Conservation (phyloP, 306 rosid species). For the Lathyrus sativus region DNA sequence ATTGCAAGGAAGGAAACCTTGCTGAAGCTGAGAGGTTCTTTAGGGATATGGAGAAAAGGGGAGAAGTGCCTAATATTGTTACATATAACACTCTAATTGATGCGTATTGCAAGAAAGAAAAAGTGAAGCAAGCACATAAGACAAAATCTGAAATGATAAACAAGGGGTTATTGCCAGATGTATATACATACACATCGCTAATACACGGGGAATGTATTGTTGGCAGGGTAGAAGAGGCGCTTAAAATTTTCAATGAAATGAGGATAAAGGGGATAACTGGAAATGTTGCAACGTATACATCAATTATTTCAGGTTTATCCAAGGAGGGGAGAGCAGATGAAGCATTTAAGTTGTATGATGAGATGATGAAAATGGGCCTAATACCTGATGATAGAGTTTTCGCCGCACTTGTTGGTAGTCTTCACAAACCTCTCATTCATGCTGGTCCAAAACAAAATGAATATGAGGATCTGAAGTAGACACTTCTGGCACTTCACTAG, state of each 20-base stretch:
- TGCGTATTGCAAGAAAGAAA: constrained; percentile 66
- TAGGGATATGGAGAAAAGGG: constrained; percentile 61
- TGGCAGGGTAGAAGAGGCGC: constrained; percentile 66
- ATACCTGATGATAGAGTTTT: constrained; percentile 77
- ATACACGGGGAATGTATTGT: constrained; percentile 71
- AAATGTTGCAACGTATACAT: constrained; percentile 60
- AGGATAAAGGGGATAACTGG: constrained; percentile 49
- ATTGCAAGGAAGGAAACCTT: constrained; percentile 83
- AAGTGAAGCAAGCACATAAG: constrained; percentile 58
- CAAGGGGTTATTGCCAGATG: constrained; percentile 66
- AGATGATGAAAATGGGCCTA: constrained; percentile 64
- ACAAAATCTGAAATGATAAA: constrained; percentile 59
- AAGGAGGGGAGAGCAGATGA: constrained; percentile 78
- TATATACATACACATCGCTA: constrained; percentile 72
- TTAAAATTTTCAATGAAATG: constrained; percentile 69
- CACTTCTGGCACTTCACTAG: constrained; percentile 2
- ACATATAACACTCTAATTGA: constrained; percentile 72
- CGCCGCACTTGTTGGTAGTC: constrained; percentile 56
- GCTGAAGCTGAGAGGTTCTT: constrained; percentile 64
- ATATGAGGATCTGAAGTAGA: constrained; percentile 13
- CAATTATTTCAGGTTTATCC: constrained; percentile 77
- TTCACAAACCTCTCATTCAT: constrained; percentile 8
- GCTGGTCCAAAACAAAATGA: constrained; percentile 5
- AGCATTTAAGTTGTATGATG: constrained; percentile 72
- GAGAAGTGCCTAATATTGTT: constrained; percentile 57